Evolutionary conservation across 192 early-diverging fungal genomes (phyloP), one percentile per base, ranked within the genome.

Genomic region (Coemansia sp.): DNA sequence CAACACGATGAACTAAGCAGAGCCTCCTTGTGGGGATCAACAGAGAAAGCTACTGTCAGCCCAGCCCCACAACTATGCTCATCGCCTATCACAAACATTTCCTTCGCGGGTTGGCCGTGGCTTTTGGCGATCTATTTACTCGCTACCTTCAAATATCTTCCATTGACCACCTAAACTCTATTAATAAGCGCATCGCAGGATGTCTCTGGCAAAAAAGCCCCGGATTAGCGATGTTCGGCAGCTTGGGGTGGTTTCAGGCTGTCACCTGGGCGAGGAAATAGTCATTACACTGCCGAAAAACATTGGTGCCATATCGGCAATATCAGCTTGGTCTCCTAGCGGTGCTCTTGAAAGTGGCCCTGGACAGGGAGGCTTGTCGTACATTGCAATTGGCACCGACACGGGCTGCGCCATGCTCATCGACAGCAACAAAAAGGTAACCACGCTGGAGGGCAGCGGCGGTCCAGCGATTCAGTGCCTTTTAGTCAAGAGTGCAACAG

Each of bases 371-470:
- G 6, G 13, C 10, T 2, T 36, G 36, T 18, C 66, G n/a, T 10
- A 57, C 6, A 42, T 80, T 31, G 77, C 63, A 1, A 35, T 80
- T 43, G 77, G 73, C 12, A 80, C 77, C 1, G 45, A 64, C 31
- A 25, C 56, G 0, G 77, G 77, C 18, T 63, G 69, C 39, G 61
- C 69, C 55, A 66, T 66, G 58, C 59, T 80, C 0, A 43, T 80
- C 18, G 53, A 65, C 48, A 37, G 18, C 50, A 66, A 68, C 34
- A 53, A 59, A 31, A 31, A 21, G 7, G 21, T 39, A 9, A 38
- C 62, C 11, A 60, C 61, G 6, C 60, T 80, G 13, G 73, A 80
- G 18, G 31, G 45, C 6, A 47, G 69, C 31, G 69, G 70, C 33
- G 59, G 62, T 11, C 53, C 78, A 9, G 62, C 78, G 0, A 66